phyloP scores from a whole-genome alignment of 2,329 filamentous ascomycete genomes.

The Pseudonectria buxi region DNA sequence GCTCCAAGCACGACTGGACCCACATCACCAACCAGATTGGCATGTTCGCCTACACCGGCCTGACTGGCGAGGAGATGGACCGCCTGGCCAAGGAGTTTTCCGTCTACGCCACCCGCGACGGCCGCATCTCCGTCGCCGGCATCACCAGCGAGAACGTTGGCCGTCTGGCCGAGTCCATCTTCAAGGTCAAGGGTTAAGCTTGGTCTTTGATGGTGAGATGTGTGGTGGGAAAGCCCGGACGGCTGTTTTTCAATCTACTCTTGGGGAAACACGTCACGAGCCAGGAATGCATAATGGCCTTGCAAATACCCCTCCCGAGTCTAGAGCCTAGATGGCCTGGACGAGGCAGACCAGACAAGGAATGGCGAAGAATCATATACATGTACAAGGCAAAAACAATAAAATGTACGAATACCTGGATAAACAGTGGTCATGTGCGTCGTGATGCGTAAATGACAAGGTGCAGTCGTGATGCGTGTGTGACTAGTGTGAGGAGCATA shows the following conservation, averaged over 20 bases:
- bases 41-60: conserved; percentile 98
- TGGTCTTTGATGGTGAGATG: neutral
- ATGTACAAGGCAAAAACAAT: conserved; percentile 12
- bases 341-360: no score
- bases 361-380: no score
- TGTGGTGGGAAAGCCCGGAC: conserved; percentile 1
- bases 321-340: conserved; percentile 11
- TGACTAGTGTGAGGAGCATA: no score
- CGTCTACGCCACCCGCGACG: conserved; percentile 93
- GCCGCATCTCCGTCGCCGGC: conserved; percentile 77
- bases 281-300: conserved; percentile 13
- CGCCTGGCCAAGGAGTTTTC: conserved; percentile 88
- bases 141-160: conserved; percentile 76
- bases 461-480: no score
- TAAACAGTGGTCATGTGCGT: no score
- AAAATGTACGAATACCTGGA: conserved; percentile 20
- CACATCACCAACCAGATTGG: conserved; percentile 99
- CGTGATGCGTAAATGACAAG: no score
- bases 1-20: conserved; percentile 95
- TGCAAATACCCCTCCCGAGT: conserved; percentile 17
- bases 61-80: conserved; percentile 88
- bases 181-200: conserved; percentile 66
- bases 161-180: conserved; percentile 76
- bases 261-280: conserved; percentile 1
- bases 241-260: conserved; percentile 1